Base-by-base conservation (phyloP, 257 asterid species). In the Plantago elongata region DNA sequence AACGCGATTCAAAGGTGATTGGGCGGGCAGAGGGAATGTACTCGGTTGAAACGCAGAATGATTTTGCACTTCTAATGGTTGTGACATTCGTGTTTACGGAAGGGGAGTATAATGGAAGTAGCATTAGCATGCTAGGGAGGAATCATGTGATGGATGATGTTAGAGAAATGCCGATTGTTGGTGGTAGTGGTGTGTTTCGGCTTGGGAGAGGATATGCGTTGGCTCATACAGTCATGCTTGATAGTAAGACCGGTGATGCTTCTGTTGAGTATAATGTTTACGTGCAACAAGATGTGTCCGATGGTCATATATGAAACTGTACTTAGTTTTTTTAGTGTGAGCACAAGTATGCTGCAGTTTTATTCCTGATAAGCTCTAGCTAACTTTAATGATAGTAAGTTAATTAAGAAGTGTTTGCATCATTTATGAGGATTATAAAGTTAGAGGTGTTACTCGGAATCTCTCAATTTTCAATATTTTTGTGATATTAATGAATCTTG, bases 81-180 rank as follows among this genome's bases (percentile, higher is more conserved):
- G 66, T 78, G 13, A 63, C 62, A 2, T 72, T 72, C 12, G 56
- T 9, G 2, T 76, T 78, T 48, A 22, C 69, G 0, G 47, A 70
- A 18, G 76, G 80, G 66, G 52, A 38, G 52, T 69, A 68, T 57
- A 72, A 79, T 30, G 81, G 84, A 49, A 79, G 79, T 58, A 47
- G 75, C 55, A 27, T 79, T 0, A 70, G 81, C 68, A 60, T 75
- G 74, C 55, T 78, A 7, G 84, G 84, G 22, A 54, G 78, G 71
- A 75, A 78, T 54, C 84, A 75, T 17, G 80, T 75, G 50, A 0
- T 58, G 16, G 84, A 78, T 34, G 65, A 46, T 9, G 71, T 43
- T n/a, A 75, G 84, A 22, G 84, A 79, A 50, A 75, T 79, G 84
- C 79, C 81, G 2, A 70, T 79, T 7, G 77, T 79, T n/a, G 84